Conservation (phyloP, 2,329 filamentous ascomycete species). For the Fonsecaea erecta region DNA sequence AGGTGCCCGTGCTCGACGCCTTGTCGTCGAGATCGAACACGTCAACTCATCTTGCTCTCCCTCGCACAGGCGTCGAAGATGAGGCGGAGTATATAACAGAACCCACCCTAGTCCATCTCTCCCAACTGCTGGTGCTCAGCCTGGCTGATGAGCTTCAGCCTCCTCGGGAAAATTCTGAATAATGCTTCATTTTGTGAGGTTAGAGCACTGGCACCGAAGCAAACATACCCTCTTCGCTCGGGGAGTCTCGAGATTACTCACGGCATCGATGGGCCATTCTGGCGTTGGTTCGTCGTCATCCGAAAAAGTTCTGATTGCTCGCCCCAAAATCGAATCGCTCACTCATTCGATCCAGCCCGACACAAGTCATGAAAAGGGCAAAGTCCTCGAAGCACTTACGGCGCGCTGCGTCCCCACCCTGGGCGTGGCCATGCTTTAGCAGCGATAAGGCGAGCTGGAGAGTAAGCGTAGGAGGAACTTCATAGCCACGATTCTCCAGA, state of each 20-base stretch:
- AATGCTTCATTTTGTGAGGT: background rate
- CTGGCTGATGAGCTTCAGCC: background rate
- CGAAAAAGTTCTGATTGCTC: background rate
- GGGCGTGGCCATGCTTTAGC: background rate
- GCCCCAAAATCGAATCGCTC: background rate
- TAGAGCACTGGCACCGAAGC: too few species aligned
- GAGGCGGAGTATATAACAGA: too few species aligned
- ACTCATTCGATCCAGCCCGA: background rate
- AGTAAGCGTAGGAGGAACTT: background rate
- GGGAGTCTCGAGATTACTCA: background rate
- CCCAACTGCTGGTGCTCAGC: background rate
- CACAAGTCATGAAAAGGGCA: background rate
- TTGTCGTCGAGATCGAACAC: background rate
- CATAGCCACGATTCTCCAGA: background rate
- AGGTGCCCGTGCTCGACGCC: too few species aligned
- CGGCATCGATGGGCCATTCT: background rate
- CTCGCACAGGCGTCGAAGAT: background rate
- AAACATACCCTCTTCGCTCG: background rate
- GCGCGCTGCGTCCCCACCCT: background rate
- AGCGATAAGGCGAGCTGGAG: background rate
- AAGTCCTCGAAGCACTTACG: background rate
- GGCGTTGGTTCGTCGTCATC: background rate
- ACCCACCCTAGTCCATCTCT: background rate
- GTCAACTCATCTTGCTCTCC: background rate
- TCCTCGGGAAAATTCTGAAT: background rate